A percentile compares a stretch with the other conserved stretches of the same genome.
Conservation (phyloP, 2,329 filamentous ascomycete genomes). For the Trichoderma koningiopsis region DNA sequence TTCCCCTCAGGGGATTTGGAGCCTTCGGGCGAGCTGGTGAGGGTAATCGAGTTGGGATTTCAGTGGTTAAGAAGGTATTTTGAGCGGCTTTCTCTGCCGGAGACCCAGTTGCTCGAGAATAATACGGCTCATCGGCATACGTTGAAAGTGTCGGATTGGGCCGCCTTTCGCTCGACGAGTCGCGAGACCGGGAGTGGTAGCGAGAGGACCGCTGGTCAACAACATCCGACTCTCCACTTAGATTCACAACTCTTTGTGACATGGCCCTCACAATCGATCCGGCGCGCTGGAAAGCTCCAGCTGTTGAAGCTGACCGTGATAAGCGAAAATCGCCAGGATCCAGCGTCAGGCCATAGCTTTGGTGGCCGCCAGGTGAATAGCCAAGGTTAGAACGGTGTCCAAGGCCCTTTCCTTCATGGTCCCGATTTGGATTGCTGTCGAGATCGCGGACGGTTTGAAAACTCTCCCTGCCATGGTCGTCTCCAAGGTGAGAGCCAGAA, state of each 20-base stretch:
- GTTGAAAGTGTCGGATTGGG: constrained; percentile 38
- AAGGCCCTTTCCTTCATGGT: constrained; percentile 56
- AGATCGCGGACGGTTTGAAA: constrained; percentile 59
- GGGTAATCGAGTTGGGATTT: constrained; percentile 26
- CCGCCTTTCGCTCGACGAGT: constrained; percentile 39
- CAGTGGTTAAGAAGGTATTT: constrained; percentile 21
- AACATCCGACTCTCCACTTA: constrained; percentile 88
- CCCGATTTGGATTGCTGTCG: constrained; percentile 56
- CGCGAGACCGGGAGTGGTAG: constrained; percentile 59
- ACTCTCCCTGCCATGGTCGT: constrained; percentile 51
- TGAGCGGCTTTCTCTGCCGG: constrained; percentile 49
- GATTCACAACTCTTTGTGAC: constrained; percentile 96
- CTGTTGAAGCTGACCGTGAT: constrained; percentile 65
- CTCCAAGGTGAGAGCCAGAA: constrained; percentile 50
- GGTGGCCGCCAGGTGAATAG: constrained; percentile 48
- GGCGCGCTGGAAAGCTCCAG: constrained; percentile 67
- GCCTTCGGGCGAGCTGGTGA: constrained; percentile 27
- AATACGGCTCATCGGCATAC: constrained; percentile 54
- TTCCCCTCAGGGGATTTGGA: constrained; percentile 80
- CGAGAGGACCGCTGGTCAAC: constrained; percentile 71
- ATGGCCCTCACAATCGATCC: constrained; percentile 80
- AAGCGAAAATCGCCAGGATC: constrained; percentile 54
- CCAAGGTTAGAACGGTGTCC: constrained; percentile 61
- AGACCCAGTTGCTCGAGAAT: constrained; percentile 49
- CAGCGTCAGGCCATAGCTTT: constrained; percentile 60